These are phyloP conservation scores for Pestalotiopsis sp. DNA, from an alignment of 2,329 filamentous ascomycete genomes.

Conservation along the genomic window DNA sequence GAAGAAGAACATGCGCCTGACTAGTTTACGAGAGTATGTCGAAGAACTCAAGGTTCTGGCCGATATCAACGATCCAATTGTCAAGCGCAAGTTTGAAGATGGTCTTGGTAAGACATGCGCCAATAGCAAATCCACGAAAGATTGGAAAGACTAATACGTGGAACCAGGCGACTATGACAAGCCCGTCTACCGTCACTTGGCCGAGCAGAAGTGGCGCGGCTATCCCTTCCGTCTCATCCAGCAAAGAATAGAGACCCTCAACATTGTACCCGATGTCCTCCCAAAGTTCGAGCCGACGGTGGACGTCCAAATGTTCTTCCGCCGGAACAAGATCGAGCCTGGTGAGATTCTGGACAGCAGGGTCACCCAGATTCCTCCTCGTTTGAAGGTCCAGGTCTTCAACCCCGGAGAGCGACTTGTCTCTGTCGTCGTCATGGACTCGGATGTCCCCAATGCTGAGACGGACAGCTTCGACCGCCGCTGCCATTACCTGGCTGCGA, in stretches of 20 bases:
- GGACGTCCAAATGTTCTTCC: conserved; percentile 83
- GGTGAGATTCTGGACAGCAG: conserved; percentile 78
- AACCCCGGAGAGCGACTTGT: conserved; percentile 80
- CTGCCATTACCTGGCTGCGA: conserved; percentile 84
- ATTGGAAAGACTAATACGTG: conserved; percentile 20
- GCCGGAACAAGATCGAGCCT: conserved; percentile 68
- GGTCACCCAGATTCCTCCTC: conserved; percentile 73
- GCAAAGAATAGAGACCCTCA: conserved; percentile 86
- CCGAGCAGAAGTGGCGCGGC: conserved; percentile 83
- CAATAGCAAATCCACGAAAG: neutral
- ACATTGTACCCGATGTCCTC: conserved; percentile 85
- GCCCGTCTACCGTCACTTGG: conserved; percentile 91
- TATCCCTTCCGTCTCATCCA: conserved; percentile 79
- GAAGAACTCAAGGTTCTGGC: conserved; percentile 84
- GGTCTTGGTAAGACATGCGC: conserved; percentile 67
- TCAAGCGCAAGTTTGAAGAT: conserved; percentile 94
- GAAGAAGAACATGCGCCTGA: conserved; percentile 68
- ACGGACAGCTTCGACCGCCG: conserved; percentile 77
- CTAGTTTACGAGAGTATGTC: conserved; percentile 71
- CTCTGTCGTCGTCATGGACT: conserved; percentile 83
- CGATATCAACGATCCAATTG: conserved; percentile 91
- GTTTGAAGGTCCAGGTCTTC: conserved; percentile 83
- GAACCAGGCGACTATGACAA: conserved; percentile 86
- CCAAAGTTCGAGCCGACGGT: conserved; percentile 76
- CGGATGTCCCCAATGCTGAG: conserved; percentile 83